Percentiles rank a stretch among this genome's conserved stretches.
phyloP scores from a whole-genome alignment of 2,329 filamentous ascomycete species.

The Cytospora piceicola region DNA sequence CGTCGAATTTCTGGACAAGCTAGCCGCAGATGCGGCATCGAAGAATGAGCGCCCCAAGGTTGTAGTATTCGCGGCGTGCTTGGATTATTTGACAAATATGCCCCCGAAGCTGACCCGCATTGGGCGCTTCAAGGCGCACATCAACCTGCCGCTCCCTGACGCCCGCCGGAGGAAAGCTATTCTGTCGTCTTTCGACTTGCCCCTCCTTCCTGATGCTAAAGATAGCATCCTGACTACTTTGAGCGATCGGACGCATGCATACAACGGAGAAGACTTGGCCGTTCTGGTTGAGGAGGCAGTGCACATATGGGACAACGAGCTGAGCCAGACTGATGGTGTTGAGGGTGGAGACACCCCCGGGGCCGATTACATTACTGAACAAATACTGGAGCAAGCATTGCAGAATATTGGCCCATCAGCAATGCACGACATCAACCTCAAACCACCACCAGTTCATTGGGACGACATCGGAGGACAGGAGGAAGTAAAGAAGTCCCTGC shows the following conservation, averaged over 20 bases:
- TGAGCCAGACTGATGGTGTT: conserved; percentile 9
- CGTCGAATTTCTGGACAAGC: conserved; percentile 58
- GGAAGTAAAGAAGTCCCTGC: conserved; percentile 67
- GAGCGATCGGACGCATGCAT: conserved; percentile 81
- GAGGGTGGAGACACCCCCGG: not conserved
- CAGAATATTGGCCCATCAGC: conserved; percentile 75
- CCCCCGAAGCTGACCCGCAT: conserved; percentile 68
- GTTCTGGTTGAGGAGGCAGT: conserved; percentile 62
- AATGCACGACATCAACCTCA: conserved; percentile 87
- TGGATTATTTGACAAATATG: conserved; percentile 72
- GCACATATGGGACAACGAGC: conserved; percentile 24
- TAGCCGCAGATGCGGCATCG: conserved; percentile 42
- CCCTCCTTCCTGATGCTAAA: conserved; percentile 50
- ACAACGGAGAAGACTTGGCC: conserved; percentile 77
- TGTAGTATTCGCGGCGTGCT: conserved; percentile 74
- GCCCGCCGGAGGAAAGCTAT: conserved; percentile 73
- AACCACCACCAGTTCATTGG: conserved; percentile 86
- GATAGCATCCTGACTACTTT: conserved; percentile 62
- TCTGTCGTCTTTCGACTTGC: conserved; percentile 61
- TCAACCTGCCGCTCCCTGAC: conserved; percentile 80
- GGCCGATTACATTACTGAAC: conserved; percentile 38
- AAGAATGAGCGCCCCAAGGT: conserved; percentile 57
- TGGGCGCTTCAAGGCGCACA: conserved; percentile 66
- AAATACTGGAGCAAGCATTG: conserved; percentile 69
- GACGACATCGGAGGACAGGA: conserved; percentile 85